Percentiles rank a stretch among this genome's conserved stretches.
Conservation (phyloP, 352 stramenopile genomes). For the Plasmopara viticola region DNA sequence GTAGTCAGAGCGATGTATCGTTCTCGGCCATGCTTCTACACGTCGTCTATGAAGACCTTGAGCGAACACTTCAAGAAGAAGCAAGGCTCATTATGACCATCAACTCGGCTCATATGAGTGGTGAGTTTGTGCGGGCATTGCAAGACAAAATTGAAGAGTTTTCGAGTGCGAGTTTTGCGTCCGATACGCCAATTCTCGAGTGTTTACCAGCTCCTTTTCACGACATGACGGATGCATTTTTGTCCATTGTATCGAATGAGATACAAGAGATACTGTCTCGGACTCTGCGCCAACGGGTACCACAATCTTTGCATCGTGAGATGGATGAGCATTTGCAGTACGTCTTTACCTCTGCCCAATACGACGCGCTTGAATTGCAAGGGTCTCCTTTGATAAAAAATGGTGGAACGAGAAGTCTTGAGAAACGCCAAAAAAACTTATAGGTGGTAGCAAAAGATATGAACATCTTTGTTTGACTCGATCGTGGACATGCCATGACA, state of each 20-base stretch:
- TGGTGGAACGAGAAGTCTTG: slow-evolving; percentile 67
- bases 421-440: too few species aligned
- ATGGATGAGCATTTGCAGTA: slow-evolving; percentile 57
- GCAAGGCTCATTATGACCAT: slow-evolving; percentile 85
- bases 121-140: slow-evolving; percentile 59
- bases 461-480: too few species aligned
- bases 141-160: slow-evolving; percentile 56
- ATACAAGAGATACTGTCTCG: slow-evolving; percentile 53
- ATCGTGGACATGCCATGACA: too few species aligned
- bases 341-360: slow-evolving; percentile 54
- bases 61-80: slow-evolving; percentile 52
- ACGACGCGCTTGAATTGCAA: slow-evolving; percentile 51
- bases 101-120: slow-evolving; percentile 77
- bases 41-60: slow-evolving; percentile 73
- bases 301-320: slow-evolving; percentile 35
- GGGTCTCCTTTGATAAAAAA: slow-evolving; percentile 56
- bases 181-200: slow-evolving; percentile 53
- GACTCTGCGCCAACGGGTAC: slow-evolving; percentile 39
- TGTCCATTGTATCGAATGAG: slow-evolving; percentile 66
- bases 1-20: slow-evolving; percentile 32
- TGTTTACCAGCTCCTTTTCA: slow-evolving; percentile 66
- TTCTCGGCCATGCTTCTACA: slow-evolving; percentile 79
- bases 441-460: too few species aligned
- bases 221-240: slow-evolving; percentile 65
- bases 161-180: slow-evolving; percentile 37